These are phyloP conservation scores for Leptodontidium sp. DNA, from an alignment of 2,329 filamentous ascomycete genomes.

Conservation along the genomic window DNA sequence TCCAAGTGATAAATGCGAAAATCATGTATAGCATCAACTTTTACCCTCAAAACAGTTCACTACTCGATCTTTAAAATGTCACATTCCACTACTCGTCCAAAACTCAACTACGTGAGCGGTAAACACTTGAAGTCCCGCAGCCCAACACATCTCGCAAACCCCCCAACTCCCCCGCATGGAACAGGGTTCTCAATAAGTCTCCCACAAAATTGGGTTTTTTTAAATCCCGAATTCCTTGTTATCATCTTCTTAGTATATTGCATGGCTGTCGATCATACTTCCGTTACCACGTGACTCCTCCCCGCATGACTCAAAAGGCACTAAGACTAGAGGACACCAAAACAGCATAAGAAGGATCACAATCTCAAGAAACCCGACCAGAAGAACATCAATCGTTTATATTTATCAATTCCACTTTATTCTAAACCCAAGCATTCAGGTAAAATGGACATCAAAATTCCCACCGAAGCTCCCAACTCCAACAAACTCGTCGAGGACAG, in stretches of 20 bases:
- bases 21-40: too few relatives aligned
- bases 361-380: background rate
- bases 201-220: background rate
- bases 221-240: background rate
- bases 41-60: too few relatives aligned
- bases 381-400: background rate
- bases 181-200: too few relatives aligned
- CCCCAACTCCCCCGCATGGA: too few relatives aligned
- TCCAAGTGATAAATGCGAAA: too few relatives aligned
- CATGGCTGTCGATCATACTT: too few relatives aligned
- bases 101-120: too few relatives aligned
- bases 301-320: slow-evolving; percentile 14
- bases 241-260: background rate
- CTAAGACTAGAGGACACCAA: background rate
- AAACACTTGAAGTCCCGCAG: too few relatives aligned
- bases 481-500: slow-evolving; percentile 26
- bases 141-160: too few relatives aligned
- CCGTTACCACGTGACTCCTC: background rate
- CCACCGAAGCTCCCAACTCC: background rate
- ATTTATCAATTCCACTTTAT: background rate
- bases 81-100: too few relatives aligned
- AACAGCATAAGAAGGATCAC: background rate
- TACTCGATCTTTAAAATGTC: too few relatives aligned
- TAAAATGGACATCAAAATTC: background rate
- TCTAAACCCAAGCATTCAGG: background rate